phyloP scores from a whole-genome alignment of 2,329 filamentous ascomycete species.

The Talaromyces sp. region DNA sequence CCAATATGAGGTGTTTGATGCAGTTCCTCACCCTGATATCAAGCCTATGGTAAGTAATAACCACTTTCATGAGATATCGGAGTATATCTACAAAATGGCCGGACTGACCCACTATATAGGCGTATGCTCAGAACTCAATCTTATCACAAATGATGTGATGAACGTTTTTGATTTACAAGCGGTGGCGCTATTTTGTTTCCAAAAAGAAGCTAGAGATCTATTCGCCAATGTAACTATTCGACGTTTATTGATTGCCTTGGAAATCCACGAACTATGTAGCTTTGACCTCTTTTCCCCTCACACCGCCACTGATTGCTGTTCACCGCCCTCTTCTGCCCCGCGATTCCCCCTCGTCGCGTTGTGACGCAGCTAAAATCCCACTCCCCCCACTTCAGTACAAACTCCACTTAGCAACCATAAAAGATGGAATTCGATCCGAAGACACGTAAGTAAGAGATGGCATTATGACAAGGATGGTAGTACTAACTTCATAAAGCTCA shows the following conservation, averaged over 20 bases:
- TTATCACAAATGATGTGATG: slow-evolving; percentile 70
- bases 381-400: slow-evolving; percentile 18
- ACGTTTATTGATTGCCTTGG: not conserved
- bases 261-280: not conserved
- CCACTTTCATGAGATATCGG: not conserved
- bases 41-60: slow-evolving; percentile 72
- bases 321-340: slow-evolving; percentile 25
- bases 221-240: slow-evolving; percentile 2
- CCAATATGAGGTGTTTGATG: slow-evolving; percentile 89
- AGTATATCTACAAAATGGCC: not conserved
- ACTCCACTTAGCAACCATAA: slow-evolving; percentile 7
- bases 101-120: slow-evolving; percentile 49
- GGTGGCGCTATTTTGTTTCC: slow-evolving; percentile 26
- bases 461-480: slow-evolving; percentile 4
- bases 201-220: slow-evolving; percentile 23
- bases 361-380: slow-evolving; percentile 6
- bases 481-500: slow-evolving; percentile 57
- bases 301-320: not conserved
- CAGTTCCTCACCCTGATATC: slow-evolving; percentile 93
- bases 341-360: slow-evolving; percentile 12
- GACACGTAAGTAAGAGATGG: slow-evolving; percentile 59
- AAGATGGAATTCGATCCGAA: slow-evolving; percentile 75
- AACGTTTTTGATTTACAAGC: slow-evolving; percentile 23
- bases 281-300: not conserved
- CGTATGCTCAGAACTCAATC: slow-evolving; percentile 82